Percentiles rank a stretch among this genome's conserved stretches.
These are phyloP conservation scores for Cladosporium sp. DNA, from an alignment of 2,329 filamentous ascomycete species.

Conservation along the genomic window DNA sequence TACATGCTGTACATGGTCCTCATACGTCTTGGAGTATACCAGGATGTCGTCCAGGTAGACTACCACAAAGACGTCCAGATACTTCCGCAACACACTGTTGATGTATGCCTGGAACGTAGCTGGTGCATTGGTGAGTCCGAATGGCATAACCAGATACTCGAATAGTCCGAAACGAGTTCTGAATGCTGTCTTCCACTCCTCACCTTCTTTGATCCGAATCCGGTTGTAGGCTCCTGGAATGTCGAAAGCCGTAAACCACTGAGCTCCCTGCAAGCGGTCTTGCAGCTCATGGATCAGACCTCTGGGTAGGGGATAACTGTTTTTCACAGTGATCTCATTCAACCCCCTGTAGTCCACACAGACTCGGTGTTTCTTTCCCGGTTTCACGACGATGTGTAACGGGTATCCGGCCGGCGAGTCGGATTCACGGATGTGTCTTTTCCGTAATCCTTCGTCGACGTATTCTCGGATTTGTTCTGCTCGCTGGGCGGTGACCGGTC, in stretches of 20 bases:
- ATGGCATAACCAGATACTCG: conserved; percentile 33
- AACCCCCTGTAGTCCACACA: not conserved
- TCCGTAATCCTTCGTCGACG: too few species aligned
- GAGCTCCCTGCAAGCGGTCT: not conserved
- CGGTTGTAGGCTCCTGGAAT: not conserved
- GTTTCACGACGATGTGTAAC: not conserved
- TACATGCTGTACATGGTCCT: conserved; percentile 8
- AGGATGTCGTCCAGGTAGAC: conserved; percentile 26
- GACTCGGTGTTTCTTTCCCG: not conserved
- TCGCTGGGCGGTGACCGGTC: too few species aligned
- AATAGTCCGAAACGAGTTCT: conserved; percentile 30
- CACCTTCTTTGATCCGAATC: not conserved
- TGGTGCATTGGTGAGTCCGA: conserved; percentile 16
- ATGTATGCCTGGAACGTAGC: conserved; percentile 3
- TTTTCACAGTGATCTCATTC: not conserved
- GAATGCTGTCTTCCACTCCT: conserved; percentile 23
- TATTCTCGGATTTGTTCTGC: too few species aligned
- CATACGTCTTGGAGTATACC: conserved; percentile 17
- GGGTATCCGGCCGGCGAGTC: not conserved
- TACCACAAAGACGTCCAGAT: conserved; percentile 21
- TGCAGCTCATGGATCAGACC: not conserved
- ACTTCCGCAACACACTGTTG: conserved; percentile 22
- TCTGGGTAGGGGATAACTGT: not conserved
- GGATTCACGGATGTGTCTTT: too few species aligned
- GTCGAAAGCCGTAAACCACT: not conserved